These are phyloP conservation scores for Elsinoe fawcettii DNA, from an alignment of 2,329 filamentous ascomycete species.

Conservation along the genomic window DNA sequence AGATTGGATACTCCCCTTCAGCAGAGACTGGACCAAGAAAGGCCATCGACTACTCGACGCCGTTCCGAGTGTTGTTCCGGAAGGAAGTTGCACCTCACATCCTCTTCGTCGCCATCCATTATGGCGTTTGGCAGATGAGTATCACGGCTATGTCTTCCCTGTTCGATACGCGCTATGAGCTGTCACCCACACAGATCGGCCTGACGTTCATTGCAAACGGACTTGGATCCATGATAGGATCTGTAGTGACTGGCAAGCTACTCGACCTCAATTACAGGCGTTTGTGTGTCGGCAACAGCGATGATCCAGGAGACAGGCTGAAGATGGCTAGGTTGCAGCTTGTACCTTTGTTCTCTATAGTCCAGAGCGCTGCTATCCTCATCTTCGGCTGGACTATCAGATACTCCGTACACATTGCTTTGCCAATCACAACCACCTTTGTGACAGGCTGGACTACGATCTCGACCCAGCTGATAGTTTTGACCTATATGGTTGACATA, in stretches of 20 bases:
- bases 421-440: constrained; percentile 46
- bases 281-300: constrained; percentile 21
- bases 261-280: constrained; percentile 46
- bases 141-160: constrained; percentile 47
- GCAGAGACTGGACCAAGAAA: constrained; percentile 25
- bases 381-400: constrained; percentile 49
- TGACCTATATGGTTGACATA: constrained; percentile 49
- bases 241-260: constrained; percentile 45
- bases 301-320: constrained; percentile 22
- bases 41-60: constrained; percentile 38
- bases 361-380: constrained; percentile 42
- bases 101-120: constrained; percentile 44
- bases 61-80: constrained; percentile 41
- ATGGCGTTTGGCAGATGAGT: constrained; percentile 49
- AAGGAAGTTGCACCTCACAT: constrained; percentile 40
- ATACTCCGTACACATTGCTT: constrained; percentile 38
- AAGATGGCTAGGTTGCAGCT: constrained; percentile 47
- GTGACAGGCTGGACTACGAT: constrained; percentile 46
- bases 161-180: constrained; percentile 38
- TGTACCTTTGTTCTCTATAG: constrained; percentile 37
- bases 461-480: constrained; percentile 42
- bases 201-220: constrained; percentile 50
- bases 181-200: constrained; percentile 41
- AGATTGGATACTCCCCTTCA: background rate
- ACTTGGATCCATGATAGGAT: constrained; percentile 47